Evolutionary conservation across 2,329 filamentous ascomycete species (phyloP), one percentile per base, ranked within the genome.

Genomic region (Leptographium radiaticola): DNA sequence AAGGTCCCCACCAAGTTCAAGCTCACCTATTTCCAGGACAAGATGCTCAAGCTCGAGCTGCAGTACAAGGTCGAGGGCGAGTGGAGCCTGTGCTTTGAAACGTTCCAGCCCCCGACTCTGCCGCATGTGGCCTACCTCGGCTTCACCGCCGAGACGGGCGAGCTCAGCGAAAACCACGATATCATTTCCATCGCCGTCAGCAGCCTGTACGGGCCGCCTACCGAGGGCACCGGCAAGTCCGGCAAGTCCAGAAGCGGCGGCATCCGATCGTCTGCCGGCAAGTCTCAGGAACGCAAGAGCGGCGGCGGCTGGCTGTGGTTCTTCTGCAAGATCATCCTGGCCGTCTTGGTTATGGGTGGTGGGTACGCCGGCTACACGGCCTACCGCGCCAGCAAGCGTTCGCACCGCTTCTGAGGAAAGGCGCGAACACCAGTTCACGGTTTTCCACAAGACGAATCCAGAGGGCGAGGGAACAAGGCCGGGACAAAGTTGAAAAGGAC

Each of bases 131-230:
- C 81, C 39, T 88, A 88, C 67, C 80, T 88, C 31, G 85, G 84
- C 55, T 88, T 88, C 71, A 85, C 80, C 62, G 86, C 88, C 54
- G 91, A 97, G 75, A 97, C 93, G 16, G 93, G 93, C 65, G 91
- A 98, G 74, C 80, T 98, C 60, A 89, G 84, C 70, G 93, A 98
- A 72, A 95, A 95, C 76, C 91, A 96, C 76, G 93, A 98, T 71
- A 94, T 98, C 68, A 82, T 97, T 66, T 86, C 82, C 51, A 79
- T 98, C 62, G 76, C 83, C 59, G 84, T 91, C 55, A 86, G 86
- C 75, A 98, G 96, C 69, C 74, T 98, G 58, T 97, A 97, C 73
- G 83, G 79, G 55, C 70, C 71, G 33, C 72, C 73, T 62, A 71
- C 44, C 15, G 65, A 64, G 45, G 34, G 60, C 62, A 65, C 63